Conservation (phyloP, 352 stramenopile genomes). For the Pythium dissimile region DNA sequence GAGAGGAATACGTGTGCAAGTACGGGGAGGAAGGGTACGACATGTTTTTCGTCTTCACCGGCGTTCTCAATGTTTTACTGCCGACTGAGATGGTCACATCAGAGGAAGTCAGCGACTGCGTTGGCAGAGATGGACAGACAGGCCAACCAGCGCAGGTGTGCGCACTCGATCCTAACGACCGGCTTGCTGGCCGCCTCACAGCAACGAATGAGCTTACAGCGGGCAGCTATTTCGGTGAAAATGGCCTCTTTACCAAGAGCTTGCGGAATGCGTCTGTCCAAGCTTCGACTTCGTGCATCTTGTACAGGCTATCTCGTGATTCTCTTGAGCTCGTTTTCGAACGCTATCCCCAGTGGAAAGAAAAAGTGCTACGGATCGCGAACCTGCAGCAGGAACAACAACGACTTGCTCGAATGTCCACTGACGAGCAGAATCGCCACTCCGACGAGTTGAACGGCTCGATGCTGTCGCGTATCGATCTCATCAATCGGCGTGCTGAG, state of each 20-base stretch:
- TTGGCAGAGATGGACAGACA: not conserved
- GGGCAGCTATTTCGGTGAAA: conserved; percentile 42
- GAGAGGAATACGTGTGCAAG: conserved; percentile 39
- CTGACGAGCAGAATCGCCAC: conserved; percentile 20
- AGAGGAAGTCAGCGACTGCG: not conserved
- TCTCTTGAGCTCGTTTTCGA: conserved; percentile 50
- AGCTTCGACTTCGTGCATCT: conserved; percentile 43
- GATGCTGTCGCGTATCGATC: conserved; percentile 23
- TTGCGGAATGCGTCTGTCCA: conserved; percentile 36
- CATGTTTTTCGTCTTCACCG: conserved; percentile 64
- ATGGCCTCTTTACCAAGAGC: conserved; percentile 33
- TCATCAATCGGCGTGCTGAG: conserved; percentile 25
- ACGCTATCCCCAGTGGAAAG: conserved; percentile 39
- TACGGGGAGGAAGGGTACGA: conserved; percentile 45
- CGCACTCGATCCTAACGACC: conserved; percentile 1
- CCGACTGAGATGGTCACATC: conserved; percentile 7
- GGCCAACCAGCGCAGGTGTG: not conserved
- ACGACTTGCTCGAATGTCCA: conserved; percentile 17
- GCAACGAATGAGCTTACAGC: conserved; percentile 37
- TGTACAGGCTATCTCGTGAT: conserved; percentile 38
- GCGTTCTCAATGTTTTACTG: conserved; percentile 36
- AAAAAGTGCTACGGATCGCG: conserved; percentile 38
- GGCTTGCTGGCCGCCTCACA: conserved; percentile 7
- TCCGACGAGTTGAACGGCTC: conserved; percentile 18
- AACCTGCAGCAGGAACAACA: conserved; percentile 34